These are phyloP conservation scores for Podila epicladia DNA, from an alignment of 192 early-diverging fungal genomes.

Conservation along the genomic window DNA sequence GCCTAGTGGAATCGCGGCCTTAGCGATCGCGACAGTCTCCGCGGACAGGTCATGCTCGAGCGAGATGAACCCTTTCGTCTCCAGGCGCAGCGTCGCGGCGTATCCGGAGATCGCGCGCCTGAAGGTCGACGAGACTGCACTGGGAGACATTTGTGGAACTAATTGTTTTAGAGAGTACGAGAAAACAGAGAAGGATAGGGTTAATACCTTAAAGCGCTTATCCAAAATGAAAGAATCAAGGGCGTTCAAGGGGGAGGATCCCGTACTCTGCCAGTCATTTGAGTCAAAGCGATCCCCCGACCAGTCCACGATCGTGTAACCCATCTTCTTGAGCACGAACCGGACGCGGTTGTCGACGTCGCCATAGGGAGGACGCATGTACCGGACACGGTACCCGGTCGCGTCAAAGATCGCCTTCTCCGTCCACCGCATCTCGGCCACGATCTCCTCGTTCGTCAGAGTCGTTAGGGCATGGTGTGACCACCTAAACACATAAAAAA, in stretches of 20 bases:
- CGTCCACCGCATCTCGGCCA: slow-evolving; percentile 47
- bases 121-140: not conserved
- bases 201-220: too few species aligned
- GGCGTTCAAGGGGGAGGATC: too few species aligned
- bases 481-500: too few species aligned
- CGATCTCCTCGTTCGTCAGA: slow-evolving; percentile 48
- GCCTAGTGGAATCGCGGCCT: not conserved
- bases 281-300: slow-evolving; percentile 43
- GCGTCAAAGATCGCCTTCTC: slow-evolving; percentile 43
- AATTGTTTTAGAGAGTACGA: not conserved
- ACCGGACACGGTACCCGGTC: slow-evolving; percentile 26
- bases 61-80: slow-evolving; percentile 10
- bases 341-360: slow-evolving; percentile 81
- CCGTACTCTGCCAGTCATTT: slow-evolving; percentile 46
- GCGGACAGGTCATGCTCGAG: slow-evolving; percentile 15
- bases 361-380: slow-evolving; percentile 73
- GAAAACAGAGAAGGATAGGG: not conserved
- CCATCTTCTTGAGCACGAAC: slow-evolving; percentile 67
- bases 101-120: not conserved
- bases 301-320: slow-evolving; percentile 46
- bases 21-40: slow-evolving; percentile 5
- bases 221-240: not conserved
- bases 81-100: not conserved
- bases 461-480: slow-evolving; percentile 41
- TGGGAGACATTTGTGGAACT: not conserved